Evolutionary conservation across 1,139 yeast species (phyloP).

Genomic region (Blastobotrys illinoisensis): DNA sequence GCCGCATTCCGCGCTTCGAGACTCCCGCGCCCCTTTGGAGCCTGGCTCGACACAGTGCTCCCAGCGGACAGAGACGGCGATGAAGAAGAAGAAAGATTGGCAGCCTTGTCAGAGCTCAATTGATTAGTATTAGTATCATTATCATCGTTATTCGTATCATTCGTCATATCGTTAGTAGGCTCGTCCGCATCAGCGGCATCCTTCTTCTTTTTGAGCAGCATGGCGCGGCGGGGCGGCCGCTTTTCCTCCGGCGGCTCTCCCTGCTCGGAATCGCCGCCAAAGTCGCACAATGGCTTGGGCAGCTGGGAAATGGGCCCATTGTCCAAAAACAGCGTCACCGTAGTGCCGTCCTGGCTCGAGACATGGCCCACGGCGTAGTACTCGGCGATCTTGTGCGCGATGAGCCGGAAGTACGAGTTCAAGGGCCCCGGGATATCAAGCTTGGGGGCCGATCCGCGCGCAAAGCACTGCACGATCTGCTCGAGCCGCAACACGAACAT

Average conservation of each 20-base stretch:
- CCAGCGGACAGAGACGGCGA: background rate
- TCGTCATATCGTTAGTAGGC: background rate
- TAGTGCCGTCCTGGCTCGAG: constrained; percentile 42
- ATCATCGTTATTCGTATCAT: background rate
- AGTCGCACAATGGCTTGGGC: constrained; percentile 2
- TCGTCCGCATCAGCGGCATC: background rate
- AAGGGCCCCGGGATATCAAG: constrained; percentile 41
- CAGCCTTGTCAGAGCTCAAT: background rate
- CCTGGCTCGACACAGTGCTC: background rate
- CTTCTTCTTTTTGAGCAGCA: background rate
- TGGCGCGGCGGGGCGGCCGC: constrained; percentile 1
- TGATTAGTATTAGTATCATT: background rate
- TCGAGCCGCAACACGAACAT: constrained; percentile 52
- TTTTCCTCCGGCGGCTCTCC: background rate
- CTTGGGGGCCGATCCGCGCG: constrained; percentile 16
- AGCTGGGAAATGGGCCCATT: background rate
- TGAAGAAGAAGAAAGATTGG: no score
- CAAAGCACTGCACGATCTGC: constrained; percentile 36
- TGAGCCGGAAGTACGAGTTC: constrained; percentile 61
- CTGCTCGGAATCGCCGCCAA: background rate
- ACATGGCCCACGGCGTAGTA: constrained; percentile 56
- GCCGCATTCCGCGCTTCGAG: constrained; percentile 37
- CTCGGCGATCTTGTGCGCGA: constrained; percentile 65
- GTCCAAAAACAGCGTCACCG: constrained; percentile 37
- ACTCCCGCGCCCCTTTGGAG: constrained; percentile 11